A percentile compares a stretch with the other conserved stretches of the same genome.
phyloP scores from a whole-genome alignment of 768 basidiomycete species.

The Nevesoporus exiguus region DNA sequence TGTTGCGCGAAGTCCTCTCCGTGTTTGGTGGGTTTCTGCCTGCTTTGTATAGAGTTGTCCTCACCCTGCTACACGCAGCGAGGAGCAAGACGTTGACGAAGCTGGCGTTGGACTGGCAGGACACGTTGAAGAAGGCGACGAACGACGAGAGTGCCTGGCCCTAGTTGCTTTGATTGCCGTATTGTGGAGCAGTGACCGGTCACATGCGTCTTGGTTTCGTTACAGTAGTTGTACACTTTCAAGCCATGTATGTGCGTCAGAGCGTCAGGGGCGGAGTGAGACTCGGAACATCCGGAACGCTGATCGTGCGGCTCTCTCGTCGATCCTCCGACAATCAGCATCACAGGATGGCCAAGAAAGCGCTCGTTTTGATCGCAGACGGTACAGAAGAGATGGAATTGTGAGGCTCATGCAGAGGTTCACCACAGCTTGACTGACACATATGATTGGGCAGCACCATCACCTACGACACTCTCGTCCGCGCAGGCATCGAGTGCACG shows the following conservation, averaged over 20 bases:
- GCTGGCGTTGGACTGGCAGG: slow-evolving; percentile 81
- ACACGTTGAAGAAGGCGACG: slow-evolving; percentile 62
- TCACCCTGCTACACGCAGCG: slow-evolving; percentile 39
- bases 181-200: too few relatives aligned
- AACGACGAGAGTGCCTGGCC: slow-evolving; percentile 41
- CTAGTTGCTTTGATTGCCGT: background rate
- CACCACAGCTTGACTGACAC: background rate
- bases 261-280: background rate
- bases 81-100: slow-evolving; percentile 72
- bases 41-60: background rate
- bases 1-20: slow-evolving; percentile 74
- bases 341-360: slow-evolving; percentile 34
- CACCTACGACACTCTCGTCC: slow-evolving; percentile 77
- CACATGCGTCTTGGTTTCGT: background rate
- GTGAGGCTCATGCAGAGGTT: slow-evolving; percentile 23
- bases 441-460: slow-evolving; percentile 53
- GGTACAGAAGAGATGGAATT: slow-evolving; percentile 92
- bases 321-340: slow-evolving; percentile 1
- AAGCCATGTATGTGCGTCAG: slow-evolving; percentile 1
- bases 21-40: slow-evolving; percentile 63
- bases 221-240: background rate
- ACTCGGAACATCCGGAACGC: background rate
- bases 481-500: slow-evolving; percentile 62
- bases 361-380: slow-evolving; percentile 71
- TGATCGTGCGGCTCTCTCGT: background rate